Evolutionary conservation across 2,329 filamentous ascomycete species (phyloP), one percentile per base, ranked within the genome.

Genomic region (Xylariaceae sp.): DNA sequence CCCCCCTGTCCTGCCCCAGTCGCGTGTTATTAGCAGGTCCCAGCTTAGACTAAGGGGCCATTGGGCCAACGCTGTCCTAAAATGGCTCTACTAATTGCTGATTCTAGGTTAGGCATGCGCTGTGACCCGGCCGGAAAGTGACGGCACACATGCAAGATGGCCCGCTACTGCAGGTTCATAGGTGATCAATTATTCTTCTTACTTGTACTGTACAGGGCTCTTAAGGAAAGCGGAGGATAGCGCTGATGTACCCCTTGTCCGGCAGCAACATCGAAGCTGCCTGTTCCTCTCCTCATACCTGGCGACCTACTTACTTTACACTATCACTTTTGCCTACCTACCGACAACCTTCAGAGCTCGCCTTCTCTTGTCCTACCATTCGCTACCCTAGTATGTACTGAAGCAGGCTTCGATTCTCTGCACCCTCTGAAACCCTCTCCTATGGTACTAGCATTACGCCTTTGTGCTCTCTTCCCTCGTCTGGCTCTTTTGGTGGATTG

Each of bases 81-180:
- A n/a, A n/a, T n/a, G n/a, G n/a, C n/a, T n/a, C n/a, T n/a, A n/a
- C n/a, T n/a, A n/a, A n/a, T n/a, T n/a, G n/a, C n/a, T n/a, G n/a
- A n/a, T n/a, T n/a, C n/a, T n/a, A n/a, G n/a, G n/a, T n/a, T n/a
- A 5, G 27, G 43, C 20, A 50, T 50, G 20, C 16, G 24, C 18
- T 4, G 10, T n/a, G 24, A 40, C 39, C 53, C 43, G 32, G 24
- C 16, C 27, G 39, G 44, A 53, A 35, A 32, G 39, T 33, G 32
- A 40, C 32, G 32, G 43, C 43, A 44, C 39, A 26, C 33, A 56
- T 56, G 53, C 53, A 56, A 50, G 53, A 56, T 56, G 48, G 16
- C 49, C 50, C 43, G 41, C 50, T 39, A 54, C 50, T 57, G 55
- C 55, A 47, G 41, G 55, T 47, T 42, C 27, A 51, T 40, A n/a